Conservation (phyloP, 441 rosid species). For the Arabidopsis hybrid region DNA sequence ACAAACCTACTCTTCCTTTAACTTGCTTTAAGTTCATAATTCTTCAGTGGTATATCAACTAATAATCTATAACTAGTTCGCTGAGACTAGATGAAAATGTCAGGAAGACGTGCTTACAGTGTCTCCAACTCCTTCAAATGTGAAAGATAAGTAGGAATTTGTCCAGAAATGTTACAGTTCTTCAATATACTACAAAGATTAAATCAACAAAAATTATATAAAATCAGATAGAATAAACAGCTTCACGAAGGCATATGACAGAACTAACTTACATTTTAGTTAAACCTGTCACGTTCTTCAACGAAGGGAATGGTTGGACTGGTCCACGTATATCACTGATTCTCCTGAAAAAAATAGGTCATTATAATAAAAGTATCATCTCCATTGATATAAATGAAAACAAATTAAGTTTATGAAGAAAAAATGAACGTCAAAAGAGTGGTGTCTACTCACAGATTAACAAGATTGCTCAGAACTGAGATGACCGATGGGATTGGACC, state of each 20-base stretch:
- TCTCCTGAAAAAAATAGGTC: slow-evolving; percentile 58
- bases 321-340: slow-evolving; percentile 72
- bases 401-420: slow-evolving; percentile 2
- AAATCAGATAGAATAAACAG: slow-evolving; percentile 6
- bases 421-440: slow-evolving; percentile 12
- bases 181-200: slow-evolving; percentile 55
- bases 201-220: not conserved
- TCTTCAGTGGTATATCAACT: slow-evolving; percentile 19
- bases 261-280: slow-evolving; percentile 54
- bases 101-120: slow-evolving; percentile 54
- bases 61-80: slow-evolving; percentile 3
- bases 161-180: slow-evolving; percentile 59
- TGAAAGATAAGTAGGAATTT: slow-evolving; percentile 59
- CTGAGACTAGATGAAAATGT: slow-evolving; percentile 10
- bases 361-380: slow-evolving; percentile 11
- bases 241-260: slow-evolving; percentile 28
- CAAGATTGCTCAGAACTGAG: slow-evolving; percentile 52
- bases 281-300: slow-evolving; percentile 47
- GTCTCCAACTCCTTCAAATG: slow-evolving; percentile 48
- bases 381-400: slow-evolving; percentile 11
- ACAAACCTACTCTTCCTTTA: slow-evolving; percentile 17
- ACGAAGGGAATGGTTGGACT: slow-evolving; percentile 64
- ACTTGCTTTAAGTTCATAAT: slow-evolving; percentile 15
- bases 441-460: slow-evolving; percentile 59
- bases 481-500: slow-evolving; percentile 70